phyloP scores from a whole-genome alignment of 169 alveolate species.

The Plasmodium yoelii region DNA sequence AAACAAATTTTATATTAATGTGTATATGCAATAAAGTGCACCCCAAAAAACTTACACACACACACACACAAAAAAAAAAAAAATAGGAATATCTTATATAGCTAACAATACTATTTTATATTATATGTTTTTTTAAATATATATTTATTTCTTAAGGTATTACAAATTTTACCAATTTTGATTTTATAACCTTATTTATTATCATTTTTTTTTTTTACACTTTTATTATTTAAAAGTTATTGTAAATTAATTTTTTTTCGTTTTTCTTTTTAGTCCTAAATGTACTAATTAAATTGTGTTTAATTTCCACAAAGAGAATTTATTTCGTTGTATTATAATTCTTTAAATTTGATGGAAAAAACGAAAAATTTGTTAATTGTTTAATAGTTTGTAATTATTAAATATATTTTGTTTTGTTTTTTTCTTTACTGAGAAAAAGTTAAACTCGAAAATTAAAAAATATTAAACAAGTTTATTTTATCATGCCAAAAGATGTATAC shows the following conservation, averaged over 20 bases:
- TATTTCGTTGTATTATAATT: constrained; percentile 34
- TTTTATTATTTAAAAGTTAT: constrained; percentile 28
- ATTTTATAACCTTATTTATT: not conserved
- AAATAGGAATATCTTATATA: not conserved
- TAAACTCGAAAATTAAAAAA: constrained; percentile 26
- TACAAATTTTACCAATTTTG: constrained; percentile 3
- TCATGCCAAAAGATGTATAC: constrained; percentile 2
- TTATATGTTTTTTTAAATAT: not conserved
- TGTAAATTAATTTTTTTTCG: constrained; percentile 6
- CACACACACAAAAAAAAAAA: constrained; percentile 13
- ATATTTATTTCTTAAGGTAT: not conserved
- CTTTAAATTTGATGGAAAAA: constrained; percentile 33
- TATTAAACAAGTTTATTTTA: constrained; percentile 5
- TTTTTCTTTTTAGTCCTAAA: constrained; percentile 21
- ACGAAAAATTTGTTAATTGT: constrained; percentile 53
- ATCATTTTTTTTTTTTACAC: constrained; percentile 28
- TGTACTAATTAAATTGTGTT: constrained; percentile 37
- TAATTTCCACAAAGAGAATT: not conserved
- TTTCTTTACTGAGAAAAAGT: constrained; percentile 13
- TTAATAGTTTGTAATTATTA: constrained; percentile 39
- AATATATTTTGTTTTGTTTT: constrained; percentile 22
- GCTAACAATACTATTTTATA: not conserved
- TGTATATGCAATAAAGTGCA: constrained; percentile 50
- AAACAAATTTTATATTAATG: constrained; percentile 20
- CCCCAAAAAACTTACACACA: constrained; percentile 27